Conservation (phyloP, 257 asterid species). For the Jacaranda mimosifolia region DNA sequence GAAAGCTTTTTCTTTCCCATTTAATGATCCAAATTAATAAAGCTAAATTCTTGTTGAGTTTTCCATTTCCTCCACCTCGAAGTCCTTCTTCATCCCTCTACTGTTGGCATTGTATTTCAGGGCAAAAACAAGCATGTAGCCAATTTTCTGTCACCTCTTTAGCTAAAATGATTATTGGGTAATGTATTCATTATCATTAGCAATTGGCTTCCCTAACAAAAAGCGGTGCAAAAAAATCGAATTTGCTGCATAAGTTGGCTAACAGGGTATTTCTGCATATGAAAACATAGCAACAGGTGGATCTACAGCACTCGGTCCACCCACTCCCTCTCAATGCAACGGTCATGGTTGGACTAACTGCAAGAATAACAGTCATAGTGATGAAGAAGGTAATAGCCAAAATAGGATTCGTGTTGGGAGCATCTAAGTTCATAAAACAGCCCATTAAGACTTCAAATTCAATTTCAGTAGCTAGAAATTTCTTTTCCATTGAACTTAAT, state of each 20-base stretch:
- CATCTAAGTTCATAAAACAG: neutral
- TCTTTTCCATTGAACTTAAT: conserved; percentile 15
- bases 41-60: conserved; percentile 10
- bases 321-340: too few relatives aligned
- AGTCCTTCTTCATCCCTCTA: neutral
- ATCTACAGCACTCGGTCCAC: too few relatives aligned
- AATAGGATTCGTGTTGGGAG: too few relatives aligned
- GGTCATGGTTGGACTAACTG: too few relatives aligned
- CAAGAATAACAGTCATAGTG: too few relatives aligned
- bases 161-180: neutral
- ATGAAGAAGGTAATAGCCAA: too few relatives aligned
- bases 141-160: neutral
- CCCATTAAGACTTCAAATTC: neutral
- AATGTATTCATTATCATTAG: neutral
- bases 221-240: too few relatives aligned
- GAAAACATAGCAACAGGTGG: too few relatives aligned
- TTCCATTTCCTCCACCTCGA: neutral
- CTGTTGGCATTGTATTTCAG: neutral
- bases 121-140: neutral
- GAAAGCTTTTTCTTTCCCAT: neutral
- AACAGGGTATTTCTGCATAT: too few relatives aligned
- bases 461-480: neutral
- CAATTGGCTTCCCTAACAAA: neutral
- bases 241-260: too few relatives aligned
- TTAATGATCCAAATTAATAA: neutral